Evolutionary conservation across 176 grass and related monocot species (phyloP).

Genomic region (Melocanna baccifera): DNA sequence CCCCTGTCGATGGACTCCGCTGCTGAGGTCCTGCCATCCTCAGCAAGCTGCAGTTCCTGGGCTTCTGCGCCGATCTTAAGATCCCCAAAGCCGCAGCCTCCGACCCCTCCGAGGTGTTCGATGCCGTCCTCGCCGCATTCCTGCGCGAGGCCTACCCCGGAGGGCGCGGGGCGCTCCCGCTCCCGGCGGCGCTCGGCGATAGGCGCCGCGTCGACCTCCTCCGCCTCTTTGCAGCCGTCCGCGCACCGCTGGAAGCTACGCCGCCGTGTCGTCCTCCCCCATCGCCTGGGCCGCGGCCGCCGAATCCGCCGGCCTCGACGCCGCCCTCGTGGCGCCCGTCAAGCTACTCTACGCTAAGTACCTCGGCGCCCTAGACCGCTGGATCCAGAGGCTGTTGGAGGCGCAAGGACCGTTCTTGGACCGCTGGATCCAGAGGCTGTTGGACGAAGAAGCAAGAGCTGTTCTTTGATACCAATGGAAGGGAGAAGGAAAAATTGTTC

Average conservation of each 20-base stretch:
- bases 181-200: conserved; percentile 36
- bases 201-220: conserved; percentile 46
- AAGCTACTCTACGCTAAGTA: conserved; percentile 52
- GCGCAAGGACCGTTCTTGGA: conserved; percentile 40
- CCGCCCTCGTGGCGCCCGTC: background rate
- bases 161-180: conserved; percentile 34
- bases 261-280: background rate
- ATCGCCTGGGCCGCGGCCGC: conserved; percentile 40
- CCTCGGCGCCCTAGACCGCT: conserved; percentile 47
- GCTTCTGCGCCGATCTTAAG: conserved; percentile 47
- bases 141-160: conserved; percentile 41
- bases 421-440: conserved; percentile 37
- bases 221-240: conserved; percentile 47
- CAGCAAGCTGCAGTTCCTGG: conserved; percentile 46
- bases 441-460: background rate
- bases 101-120: conserved; percentile 50
- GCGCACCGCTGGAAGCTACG: conserved; percentile 44
- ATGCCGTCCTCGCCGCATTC: conserved; percentile 46
- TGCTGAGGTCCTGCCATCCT: conserved; percentile 43
- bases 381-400: conserved; percentile 40
- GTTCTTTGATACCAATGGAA: conserved; percentile 22
- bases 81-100: conserved; percentile 22
- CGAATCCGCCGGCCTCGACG: conserved; percentile 36
- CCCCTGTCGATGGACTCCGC: conserved; percentile 24
- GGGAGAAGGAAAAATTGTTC: conserved; percentile 11